Evolutionary conservation across 208 protist genomes (phyloP).

Genomic region (Crithidia brevicula): DNA sequence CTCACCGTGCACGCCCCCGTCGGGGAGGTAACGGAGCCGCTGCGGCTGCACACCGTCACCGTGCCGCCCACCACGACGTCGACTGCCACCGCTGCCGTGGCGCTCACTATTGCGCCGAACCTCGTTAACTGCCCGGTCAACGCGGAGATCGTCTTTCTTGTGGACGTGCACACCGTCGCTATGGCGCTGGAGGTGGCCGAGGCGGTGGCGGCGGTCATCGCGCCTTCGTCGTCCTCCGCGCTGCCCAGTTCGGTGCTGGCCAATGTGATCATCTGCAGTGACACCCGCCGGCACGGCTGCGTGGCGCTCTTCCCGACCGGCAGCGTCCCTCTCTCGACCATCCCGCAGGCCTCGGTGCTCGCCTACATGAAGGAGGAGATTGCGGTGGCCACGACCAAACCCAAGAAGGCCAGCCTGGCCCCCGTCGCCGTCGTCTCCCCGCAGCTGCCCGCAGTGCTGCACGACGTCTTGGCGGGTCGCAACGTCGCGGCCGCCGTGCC

Average conservation of each 20-base stretch:
- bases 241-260: slow-evolving; percentile 47
- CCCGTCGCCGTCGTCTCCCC: slow-evolving; percentile 25
- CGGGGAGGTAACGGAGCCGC: slow-evolving; percentile 55
- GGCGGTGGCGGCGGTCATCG: slow-evolving; percentile 43
- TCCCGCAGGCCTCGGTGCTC: slow-evolving; percentile 29
- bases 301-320: slow-evolving; percentile 33
- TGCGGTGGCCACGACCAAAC: neutral
- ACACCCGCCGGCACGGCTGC: slow-evolving; percentile 26
- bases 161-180: slow-evolving; percentile 52
- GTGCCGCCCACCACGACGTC: slow-evolving; percentile 20
- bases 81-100: slow-evolving; percentile 42
- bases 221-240: slow-evolving; percentile 19
- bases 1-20: slow-evolving; percentile 44
- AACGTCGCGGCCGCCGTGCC: slow-evolving; percentile 29
- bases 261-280: slow-evolving; percentile 60
- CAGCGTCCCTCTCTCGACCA: slow-evolving; percentile 20
- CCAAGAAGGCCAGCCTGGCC: neutral
- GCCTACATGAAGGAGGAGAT: slow-evolving; percentile 38
- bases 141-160: slow-evolving; percentile 68
- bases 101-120: slow-evolving; percentile 52
- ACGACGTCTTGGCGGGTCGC: slow-evolving; percentile 13
- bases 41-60: slow-evolving; percentile 43
- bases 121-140: slow-evolving; percentile 47
- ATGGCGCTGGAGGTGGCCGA: slow-evolving; percentile 35
- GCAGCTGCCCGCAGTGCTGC: slow-evolving; percentile 45